Percentiles rank a stretch among this genome's conserved stretches.
Evolutionary conservation across 768 basidiomycete species (phyloP).

Genomic region (Sporobolomyces pararoseus): DNA sequence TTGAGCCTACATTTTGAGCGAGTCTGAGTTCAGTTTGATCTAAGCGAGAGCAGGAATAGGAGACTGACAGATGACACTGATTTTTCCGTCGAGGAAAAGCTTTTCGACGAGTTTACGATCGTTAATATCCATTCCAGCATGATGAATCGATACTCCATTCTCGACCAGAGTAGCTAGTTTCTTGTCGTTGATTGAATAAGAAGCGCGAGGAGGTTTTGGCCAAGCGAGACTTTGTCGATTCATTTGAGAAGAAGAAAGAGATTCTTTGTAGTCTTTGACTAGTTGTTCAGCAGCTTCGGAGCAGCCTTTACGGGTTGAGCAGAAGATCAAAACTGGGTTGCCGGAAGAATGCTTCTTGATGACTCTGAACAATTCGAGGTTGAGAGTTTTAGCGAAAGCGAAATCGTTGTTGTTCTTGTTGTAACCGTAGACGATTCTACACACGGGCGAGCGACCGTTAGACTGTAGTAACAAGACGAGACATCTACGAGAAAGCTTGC

Average conservation of each 20-base stretch:
- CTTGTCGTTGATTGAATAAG: constrained; percentile 63
- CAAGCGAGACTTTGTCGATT: constrained; percentile 61
- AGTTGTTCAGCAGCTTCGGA: constrained; percentile 66
- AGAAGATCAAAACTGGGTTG: constrained; percentile 85
- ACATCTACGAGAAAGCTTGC: constrained; percentile 50
- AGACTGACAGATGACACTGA: constrained; percentile 61
- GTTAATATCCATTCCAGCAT: constrained; percentile 72
- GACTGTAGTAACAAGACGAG: neutral
- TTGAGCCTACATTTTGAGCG: constrained; percentile 29
- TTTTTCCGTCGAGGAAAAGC: constrained; percentile 57
- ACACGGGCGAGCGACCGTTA: too few species aligned
- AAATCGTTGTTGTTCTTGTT: constrained; percentile 68
- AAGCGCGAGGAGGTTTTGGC: constrained; percentile 50
- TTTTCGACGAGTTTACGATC: constrained; percentile 73
- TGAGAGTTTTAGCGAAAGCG: constrained; percentile 65
- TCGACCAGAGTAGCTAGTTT: constrained; percentile 62
- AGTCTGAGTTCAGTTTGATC: too few species aligned
- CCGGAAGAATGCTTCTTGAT: constrained; percentile 68
- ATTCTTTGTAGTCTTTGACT: constrained; percentile 63
- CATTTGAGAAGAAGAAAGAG: neutral
- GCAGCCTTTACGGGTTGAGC: constrained; percentile 67
- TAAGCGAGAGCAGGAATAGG: constrained; percentile 6
- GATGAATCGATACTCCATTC: constrained; percentile 81
- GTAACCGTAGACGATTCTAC: constrained; percentile 62
- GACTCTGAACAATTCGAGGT: constrained; percentile 67